These are phyloP conservation scores for Suillus hirtellus DNA, from an alignment of 768 basidiomycete genomes.

Conservation along the genomic window DNA sequence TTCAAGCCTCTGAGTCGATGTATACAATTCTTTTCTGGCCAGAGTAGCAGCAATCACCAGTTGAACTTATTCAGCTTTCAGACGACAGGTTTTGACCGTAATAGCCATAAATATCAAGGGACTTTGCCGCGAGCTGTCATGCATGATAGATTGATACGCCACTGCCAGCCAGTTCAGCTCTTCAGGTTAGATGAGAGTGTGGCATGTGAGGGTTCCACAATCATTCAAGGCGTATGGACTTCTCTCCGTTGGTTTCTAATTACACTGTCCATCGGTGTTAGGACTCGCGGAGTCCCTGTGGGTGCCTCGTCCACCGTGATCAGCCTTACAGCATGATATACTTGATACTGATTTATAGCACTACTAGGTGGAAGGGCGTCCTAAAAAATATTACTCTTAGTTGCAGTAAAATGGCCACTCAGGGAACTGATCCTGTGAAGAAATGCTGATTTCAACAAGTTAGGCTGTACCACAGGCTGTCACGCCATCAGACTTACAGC, in stretches of 20 bases:
- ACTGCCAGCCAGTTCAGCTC: neutral
- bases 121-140: neutral
- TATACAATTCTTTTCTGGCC: neutral
- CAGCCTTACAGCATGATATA: neutral
- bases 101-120: neutral
- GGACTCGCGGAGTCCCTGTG: neutral
- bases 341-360: neutral
- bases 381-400: neutral
- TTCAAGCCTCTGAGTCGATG: neutral
- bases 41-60: neutral
- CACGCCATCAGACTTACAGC: neutral
- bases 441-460: neutral
- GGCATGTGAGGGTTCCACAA: neutral
- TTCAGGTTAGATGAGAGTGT: neutral
- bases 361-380: no score
- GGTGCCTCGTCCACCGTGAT: neutral
- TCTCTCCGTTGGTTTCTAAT: neutral
- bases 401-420: neutral
- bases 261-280: neutral
- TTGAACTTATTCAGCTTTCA: neutral
- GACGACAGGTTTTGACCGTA: neutral
- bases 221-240: neutral
- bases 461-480: neutral
- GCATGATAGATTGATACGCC: neutral
- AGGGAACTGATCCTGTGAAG: neutral